Evolutionary conservation across 1,139 yeast genomes (phyloP).

Genomic region (Saccharomyces hybrid): DNA sequence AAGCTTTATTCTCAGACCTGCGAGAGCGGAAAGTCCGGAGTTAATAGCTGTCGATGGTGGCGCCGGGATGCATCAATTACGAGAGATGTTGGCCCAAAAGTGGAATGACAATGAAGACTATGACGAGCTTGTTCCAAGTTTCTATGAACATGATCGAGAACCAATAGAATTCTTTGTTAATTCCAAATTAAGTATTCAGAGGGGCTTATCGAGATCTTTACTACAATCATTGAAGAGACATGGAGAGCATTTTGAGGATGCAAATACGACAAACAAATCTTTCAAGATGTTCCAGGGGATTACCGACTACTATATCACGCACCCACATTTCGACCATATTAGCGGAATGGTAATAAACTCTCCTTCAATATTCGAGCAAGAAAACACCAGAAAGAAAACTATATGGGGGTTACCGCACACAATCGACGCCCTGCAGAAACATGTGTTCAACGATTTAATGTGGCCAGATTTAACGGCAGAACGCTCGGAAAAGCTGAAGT

Average conservation of each 20-base stretch:
- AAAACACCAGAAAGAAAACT: constrained; percentile 29
- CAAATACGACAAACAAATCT: constrained; percentile 7
- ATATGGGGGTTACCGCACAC: constrained; percentile 53
- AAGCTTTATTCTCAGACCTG: too few species aligned
- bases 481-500: background rate
- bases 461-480: constrained; percentile 58
- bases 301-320: constrained; percentile 55
- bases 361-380: constrained; percentile 42
- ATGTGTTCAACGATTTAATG: constrained; percentile 63
- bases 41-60: too few species aligned
- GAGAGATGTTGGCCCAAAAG: too few species aligned
- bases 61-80: too few species aligned
- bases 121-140: too few species aligned
- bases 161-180: too few species aligned
- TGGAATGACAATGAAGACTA: too few species aligned
- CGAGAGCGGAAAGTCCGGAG: too few species aligned
- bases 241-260: background rate
- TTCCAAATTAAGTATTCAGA: too few species aligned
- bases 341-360: constrained; percentile 63
- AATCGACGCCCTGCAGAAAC: constrained; percentile 42
- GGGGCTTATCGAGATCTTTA: too few species aligned
- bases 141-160: too few species aligned
- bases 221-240: too few species aligned
- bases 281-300: constrained; percentile 19
- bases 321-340: constrained; percentile 80